phyloP scores from a whole-genome alignment of 345 rosid species.

The Salix brachista region DNA sequence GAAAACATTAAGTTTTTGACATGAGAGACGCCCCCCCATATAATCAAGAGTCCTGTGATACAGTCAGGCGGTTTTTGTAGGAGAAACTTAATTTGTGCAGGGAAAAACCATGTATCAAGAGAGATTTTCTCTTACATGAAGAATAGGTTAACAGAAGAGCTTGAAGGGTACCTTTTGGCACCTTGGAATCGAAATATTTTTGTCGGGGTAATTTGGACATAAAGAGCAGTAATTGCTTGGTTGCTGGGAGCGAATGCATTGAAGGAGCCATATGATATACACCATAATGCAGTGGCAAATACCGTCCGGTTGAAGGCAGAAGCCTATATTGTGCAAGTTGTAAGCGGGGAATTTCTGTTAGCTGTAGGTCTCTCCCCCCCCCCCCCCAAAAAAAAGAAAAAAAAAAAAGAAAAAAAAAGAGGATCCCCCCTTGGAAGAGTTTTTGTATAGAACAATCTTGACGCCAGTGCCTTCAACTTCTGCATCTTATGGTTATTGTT shows the following conservation, averaged over 20 bases:
- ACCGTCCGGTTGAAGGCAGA: slow-evolving; percentile 9
- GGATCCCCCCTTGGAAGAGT: slow-evolving; percentile 16
- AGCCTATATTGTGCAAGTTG: slow-evolving; percentile 7
- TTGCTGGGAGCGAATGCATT: slow-evolving; percentile 9
- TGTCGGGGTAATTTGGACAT: not conserved
- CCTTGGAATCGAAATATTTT: slow-evolving; percentile 9
- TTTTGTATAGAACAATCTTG: slow-evolving; percentile 21
- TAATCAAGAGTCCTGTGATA: slow-evolving; percentile 19
- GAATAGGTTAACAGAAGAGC: slow-evolving; percentile 22
- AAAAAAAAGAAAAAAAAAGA: not conserved
- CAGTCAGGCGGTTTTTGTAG: slow-evolving; percentile 19
- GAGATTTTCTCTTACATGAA: slow-evolving; percentile 13
- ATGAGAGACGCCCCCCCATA: slow-evolving; percentile 10
- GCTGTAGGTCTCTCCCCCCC: too few relatives aligned
- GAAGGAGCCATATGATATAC: not conserved
- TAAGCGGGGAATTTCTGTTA: slow-evolving; percentile 21
- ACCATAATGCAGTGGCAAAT: not conserved
- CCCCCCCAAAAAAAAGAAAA: too few relatives aligned
- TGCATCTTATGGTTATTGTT: slow-evolving; percentile 6
- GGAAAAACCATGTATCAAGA: slow-evolving; percentile 18
- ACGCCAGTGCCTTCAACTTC: slow-evolving; percentile 2
- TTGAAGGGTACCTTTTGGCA: slow-evolving; percentile 15
- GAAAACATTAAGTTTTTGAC: slow-evolving; percentile 12
- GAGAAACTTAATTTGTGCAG: slow-evolving; percentile 7
- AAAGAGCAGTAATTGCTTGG: slow-evolving; percentile 8